phyloP scores from a whole-genome alignment of 75 land plant genomes.

The Isoetes taiwanensis region DNA sequence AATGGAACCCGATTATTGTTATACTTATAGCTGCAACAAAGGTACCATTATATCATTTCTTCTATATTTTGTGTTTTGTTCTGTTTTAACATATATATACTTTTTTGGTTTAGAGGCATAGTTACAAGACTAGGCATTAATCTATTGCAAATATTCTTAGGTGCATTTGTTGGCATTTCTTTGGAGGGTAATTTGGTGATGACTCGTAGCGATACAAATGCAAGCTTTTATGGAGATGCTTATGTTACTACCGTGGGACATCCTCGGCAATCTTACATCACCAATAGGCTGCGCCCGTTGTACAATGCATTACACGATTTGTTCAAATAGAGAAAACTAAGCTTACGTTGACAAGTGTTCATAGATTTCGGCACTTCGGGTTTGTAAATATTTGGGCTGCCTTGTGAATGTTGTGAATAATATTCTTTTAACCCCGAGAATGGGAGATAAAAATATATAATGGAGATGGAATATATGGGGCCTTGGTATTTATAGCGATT shows the following conservation, averaged over 20 bases:
- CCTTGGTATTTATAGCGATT: no score
- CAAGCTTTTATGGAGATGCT: constrained; percentile 74
- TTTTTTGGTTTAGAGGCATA: no score
- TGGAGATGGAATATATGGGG: no score
- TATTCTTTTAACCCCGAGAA: no score
- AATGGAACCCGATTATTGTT: constrained; percentile 84
- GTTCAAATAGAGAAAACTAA: no score
- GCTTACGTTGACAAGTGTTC: no score
- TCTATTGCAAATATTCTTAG: constrained; percentile 17
- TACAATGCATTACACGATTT: constrained; percentile 52
- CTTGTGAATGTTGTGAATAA: no score
- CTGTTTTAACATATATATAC: no score
- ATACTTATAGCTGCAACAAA: constrained; percentile 95
- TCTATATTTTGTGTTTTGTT: no score
- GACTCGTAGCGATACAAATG: constrained; percentile 43
- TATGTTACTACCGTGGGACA: constrained; percentile 50
- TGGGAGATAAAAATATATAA: no score
- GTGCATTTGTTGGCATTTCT: constrained; percentile 78
- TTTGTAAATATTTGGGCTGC: no score
- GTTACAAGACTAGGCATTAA: neutral
- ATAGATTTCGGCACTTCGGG: no score
- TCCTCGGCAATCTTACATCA: constrained; percentile 62
- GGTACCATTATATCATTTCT: constrained; percentile 32
- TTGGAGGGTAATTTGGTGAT: constrained; percentile 62
- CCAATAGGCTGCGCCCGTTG: constrained; percentile 64